phyloP scores from a whole-genome alignment of 2,329 filamentous ascomycete species.

The Achaetomium macrosporum region DNA sequence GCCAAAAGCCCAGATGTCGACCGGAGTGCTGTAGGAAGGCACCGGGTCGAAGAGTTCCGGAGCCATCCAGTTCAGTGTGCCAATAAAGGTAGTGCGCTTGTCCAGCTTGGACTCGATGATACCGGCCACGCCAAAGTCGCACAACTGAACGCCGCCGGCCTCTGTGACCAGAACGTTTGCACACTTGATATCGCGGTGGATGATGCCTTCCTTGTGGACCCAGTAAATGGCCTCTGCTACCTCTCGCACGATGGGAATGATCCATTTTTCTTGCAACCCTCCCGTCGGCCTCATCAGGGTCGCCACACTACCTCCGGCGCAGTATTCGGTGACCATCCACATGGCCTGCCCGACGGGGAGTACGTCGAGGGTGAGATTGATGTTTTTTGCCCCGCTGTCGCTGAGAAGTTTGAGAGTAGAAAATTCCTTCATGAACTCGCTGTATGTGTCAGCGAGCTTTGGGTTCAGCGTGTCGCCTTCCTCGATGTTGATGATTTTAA shows the following conservation, averaged over 20 bases:
- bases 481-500: conserved; percentile 81
- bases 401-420: conserved; percentile 65
- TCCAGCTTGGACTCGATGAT: conserved; percentile 69
- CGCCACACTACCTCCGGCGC: conserved; percentile 75
- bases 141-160: conserved; percentile 69
- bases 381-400: conserved; percentile 68
- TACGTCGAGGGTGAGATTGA: conserved; percentile 76
- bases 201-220: conserved; percentile 63
- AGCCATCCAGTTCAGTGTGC: conserved; percentile 83
- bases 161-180: conserved; percentile 78
- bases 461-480: conserved; percentile 64
- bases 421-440: conserved; percentile 64
- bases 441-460: conserved; percentile 60
- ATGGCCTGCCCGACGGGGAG: conserved; percentile 71
- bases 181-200: conserved; percentile 67
- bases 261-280: conserved; percentile 64
- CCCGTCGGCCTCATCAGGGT: conserved; percentile 65
- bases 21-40: conserved; percentile 62
- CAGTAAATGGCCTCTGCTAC: conserved; percentile 60
- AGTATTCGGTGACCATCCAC: conserved; percentile 87
- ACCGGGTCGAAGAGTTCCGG: conserved; percentile 66
- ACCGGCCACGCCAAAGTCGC: conserved; percentile 79
- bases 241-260: conserved; percentile 61
- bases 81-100: conserved; percentile 75
- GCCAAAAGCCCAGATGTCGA: conserved; percentile 82